These are phyloP conservation scores for Rhamnella rubrinervis DNA, from an alignment of 331 rosid genomes.

Conservation along the genomic window DNA sequence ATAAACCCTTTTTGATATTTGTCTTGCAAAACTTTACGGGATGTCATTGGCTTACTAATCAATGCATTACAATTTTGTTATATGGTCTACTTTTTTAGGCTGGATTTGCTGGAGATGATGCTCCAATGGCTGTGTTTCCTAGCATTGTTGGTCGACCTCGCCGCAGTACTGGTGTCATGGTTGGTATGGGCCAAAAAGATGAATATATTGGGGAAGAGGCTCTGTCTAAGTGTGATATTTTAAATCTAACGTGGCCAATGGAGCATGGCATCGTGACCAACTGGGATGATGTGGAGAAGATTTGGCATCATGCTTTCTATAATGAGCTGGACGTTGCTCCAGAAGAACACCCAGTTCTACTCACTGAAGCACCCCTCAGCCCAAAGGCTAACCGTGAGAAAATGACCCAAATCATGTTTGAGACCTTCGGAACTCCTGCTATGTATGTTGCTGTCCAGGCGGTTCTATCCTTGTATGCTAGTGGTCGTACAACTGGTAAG, in stretches of 20 bases:
- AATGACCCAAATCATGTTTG: conserved; percentile 89
- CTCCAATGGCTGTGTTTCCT: conserved; percentile 90
- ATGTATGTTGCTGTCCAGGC: conserved; percentile 88
- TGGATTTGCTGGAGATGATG: conserved; percentile 94
- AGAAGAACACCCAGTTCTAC: conserved; percentile 79
- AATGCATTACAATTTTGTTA: neutral
- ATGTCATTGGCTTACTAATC: neutral
- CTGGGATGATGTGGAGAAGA: conserved; percentile 94
- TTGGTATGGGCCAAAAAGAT: conserved; percentile 92
- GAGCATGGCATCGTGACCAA: conserved; percentile 87
- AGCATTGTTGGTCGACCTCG: conserved; percentile 92
- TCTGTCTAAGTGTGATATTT: conserved; percentile 82
- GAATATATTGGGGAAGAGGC: conserved; percentile 92
- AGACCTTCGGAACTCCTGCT: conserved; percentile 81
- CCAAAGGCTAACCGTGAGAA: conserved; percentile 92
- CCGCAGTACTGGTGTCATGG: conserved; percentile 81
- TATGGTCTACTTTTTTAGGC: conserved; percentile 40
- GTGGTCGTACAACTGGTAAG: conserved; percentile 94
- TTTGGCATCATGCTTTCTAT: conserved; percentile 87
- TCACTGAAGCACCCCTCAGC: conserved; percentile 85
- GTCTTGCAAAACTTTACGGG: neutral
- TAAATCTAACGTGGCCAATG: conserved; percentile 75
- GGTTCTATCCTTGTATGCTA: conserved; percentile 78
- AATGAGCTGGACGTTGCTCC: conserved; percentile 86
- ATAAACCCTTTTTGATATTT: neutral